These are phyloP conservation scores for Cymbidium sinense DNA, from an alignment of 106 monocot species.

Conservation along the genomic window DNA sequence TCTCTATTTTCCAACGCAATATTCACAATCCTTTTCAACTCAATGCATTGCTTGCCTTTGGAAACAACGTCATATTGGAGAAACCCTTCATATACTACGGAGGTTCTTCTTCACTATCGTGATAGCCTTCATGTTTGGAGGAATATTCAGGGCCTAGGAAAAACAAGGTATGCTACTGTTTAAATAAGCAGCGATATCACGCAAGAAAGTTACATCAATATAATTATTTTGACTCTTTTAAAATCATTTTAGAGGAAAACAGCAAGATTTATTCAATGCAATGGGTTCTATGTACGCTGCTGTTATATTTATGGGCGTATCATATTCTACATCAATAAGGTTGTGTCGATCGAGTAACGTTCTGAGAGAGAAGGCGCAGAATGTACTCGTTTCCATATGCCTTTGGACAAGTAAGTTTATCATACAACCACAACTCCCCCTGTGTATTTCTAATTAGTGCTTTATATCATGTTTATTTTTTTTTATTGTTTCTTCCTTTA, in stretches of 20 bases:
- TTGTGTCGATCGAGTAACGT: constrained; percentile 58
- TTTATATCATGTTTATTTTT: background rate
- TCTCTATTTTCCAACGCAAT: constrained; percentile 17
- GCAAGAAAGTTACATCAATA: background rate
- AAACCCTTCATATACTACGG: constrained; percentile 24
- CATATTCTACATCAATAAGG: constrained; percentile 15
- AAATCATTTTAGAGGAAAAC: constrained; percentile 5
- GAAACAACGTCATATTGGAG: constrained; percentile 38
- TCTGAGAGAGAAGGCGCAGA: constrained; percentile 59
- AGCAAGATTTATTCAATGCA: constrained; percentile 31
- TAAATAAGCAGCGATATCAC: background rate
- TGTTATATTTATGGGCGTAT: constrained; percentile 27
- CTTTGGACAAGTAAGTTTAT: constrained; percentile 43
- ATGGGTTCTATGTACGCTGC: constrained; percentile 35
- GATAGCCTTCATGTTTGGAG: constrained; percentile 23
- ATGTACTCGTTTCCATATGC: constrained; percentile 86
- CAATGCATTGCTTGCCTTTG: constrained; percentile 33
- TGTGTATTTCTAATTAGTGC: too few species aligned
- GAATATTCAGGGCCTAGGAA: constrained; percentile 23
- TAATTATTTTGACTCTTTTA: too few species aligned
- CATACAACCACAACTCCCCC: background rate
- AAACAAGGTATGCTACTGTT: constrained; percentile 10
- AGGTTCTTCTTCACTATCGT: constrained; percentile 21
- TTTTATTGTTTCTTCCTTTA: background rate
- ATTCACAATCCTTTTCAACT: constrained; percentile 9